Conservation (phyloP, 140 eudicot species). For the Stevia rebaudiana region DNA sequence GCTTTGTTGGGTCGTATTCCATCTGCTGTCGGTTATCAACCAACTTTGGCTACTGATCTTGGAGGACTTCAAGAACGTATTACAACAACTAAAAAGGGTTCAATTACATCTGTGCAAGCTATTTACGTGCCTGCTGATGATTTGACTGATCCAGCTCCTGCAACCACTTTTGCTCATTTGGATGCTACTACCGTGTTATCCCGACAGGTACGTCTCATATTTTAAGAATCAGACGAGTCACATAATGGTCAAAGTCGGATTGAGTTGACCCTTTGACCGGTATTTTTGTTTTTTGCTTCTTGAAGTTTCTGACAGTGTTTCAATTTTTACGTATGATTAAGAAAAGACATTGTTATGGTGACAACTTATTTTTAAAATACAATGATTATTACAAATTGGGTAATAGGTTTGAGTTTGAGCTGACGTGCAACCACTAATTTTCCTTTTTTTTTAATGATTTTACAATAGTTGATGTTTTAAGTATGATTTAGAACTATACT, state of each 20-base stretch:
- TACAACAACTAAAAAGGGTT: slow-evolving; percentile 45
- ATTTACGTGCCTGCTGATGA: slow-evolving; percentile 52
- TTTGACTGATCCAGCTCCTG: slow-evolving; percentile 50
- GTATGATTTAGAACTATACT: not conserved
- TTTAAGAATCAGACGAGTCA: not conserved
- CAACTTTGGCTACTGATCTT: slow-evolving; percentile 45
- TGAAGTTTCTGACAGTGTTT: not conserved
- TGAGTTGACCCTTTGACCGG: not conserved
- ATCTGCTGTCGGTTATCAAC: slow-evolving; percentile 48
- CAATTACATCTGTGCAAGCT: slow-evolving; percentile 46
- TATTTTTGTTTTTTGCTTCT: not conserved
- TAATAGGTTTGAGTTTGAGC: not conserved
- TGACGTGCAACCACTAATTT: not conserved
- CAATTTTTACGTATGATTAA: not conserved
- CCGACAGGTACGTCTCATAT: slow-evolving; percentile 24
- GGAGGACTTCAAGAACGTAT: slow-evolving; percentile 52
- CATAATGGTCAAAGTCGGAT: not conserved
- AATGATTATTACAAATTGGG: not conserved
- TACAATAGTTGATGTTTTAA: not conserved
- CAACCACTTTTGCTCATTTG: slow-evolving; percentile 49
- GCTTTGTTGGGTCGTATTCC: slow-evolving; percentile 50
- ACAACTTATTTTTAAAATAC: not conserved
- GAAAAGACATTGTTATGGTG: not conserved
- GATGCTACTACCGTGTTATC: slow-evolving; percentile 43
- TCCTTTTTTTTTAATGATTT: not conserved